Evolutionary conservation across 768 basidiomycete species (phyloP), one percentile per base, ranked within the genome.

Genomic region (Termitomyces sp.): DNA sequence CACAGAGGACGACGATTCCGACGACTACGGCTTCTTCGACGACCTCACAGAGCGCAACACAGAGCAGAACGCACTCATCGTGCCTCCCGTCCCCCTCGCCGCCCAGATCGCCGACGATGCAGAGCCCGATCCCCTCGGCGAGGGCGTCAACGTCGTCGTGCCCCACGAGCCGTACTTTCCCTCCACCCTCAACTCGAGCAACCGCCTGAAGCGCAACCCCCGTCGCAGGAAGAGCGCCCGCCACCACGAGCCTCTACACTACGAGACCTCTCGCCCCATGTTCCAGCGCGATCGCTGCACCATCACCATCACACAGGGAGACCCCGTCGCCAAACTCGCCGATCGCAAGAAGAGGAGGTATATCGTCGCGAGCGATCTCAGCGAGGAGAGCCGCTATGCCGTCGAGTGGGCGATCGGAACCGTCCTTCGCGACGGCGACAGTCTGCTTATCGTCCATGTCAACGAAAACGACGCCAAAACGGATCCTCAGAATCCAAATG

Each of bases 351-450:
- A 82, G 61, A 78, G 83, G 62, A 80, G 82, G 59, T 99, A 98
- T 71, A 78, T 97, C 12, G 88, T 98, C 22, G 90, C 94, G 5
- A 97, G 94, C 67, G 97, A 99, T 79, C 69, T 98, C 64, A 93
- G 90, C 59, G 92, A 97, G 63, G 96, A 99, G 74, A 88, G 86
- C 71, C 79, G 88, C 34, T 99, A 95, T 70, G 97, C 97, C 0
- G 84, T 98, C 6, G 95, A 98, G 70, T 99, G 96, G 97, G 93
- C 91, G 10, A 95, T 98, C 55, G 96, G 95, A 2, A 98, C 96
- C 0, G 96, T 98, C 2, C 74, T 97, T 59, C 76, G 94, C 60
- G 94, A 98, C 71, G 96, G 96, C 2, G 97, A 99, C 65, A 91
- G 95, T 72, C 76, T 94, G 86, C 79, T 95, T 59, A 79, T 98